Evolutionary conservation across 2,329 filamentous ascomycete species (phyloP), one percentile per base, ranked within the genome.

Genomic region (Colletotrichum australisinense): DNA sequence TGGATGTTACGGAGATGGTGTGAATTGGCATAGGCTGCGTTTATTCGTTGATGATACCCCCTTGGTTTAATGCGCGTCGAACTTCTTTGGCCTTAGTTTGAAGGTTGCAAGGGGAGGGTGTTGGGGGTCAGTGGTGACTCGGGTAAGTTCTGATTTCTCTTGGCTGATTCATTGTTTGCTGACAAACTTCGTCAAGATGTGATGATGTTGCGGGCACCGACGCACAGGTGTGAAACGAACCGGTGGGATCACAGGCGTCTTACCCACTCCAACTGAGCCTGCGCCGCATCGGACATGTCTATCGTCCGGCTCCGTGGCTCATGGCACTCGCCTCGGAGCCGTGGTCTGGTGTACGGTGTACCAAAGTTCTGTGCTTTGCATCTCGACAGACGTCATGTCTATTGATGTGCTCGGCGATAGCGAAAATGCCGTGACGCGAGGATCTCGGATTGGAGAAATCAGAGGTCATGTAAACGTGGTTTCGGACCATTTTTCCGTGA

Each of bases 1-100:
- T 73, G 11, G 60, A 73, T 6, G 67, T 32, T 12, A 49, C 62
- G 22, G 71, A 73, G 19, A 71, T 73, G 56, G 71, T 73, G 28
- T 73, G 28, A 46, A 4, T 3, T 19, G 14, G n/a, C 16, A 3
- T 11, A n/a, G 52, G 22, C 8, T 8, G 26, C 24, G 35, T 58
- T 38, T 30, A 49, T 26, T 12, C n/a, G 24, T 57, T 58, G 28
- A 62, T 53, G 55, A 70, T 70, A 70, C 67, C 67, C 30, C 16
- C 42, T 22, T 56, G 22, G 24, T 42, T 24, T 38, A 35, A 30
- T 19, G 28, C n/a, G 22, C 19, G 14, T n/a, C 16, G 46, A 52
- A 32, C 32, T 16, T 32, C 14, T 12, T 49, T 49, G 4, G 28
- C 16, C 46, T 14, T 35, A 28, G 42, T 12, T 5, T 42, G 52